Evolutionary conservation across 306 rosid genomes (phyloP).

Genomic region (Cicer judaicum): DNA sequence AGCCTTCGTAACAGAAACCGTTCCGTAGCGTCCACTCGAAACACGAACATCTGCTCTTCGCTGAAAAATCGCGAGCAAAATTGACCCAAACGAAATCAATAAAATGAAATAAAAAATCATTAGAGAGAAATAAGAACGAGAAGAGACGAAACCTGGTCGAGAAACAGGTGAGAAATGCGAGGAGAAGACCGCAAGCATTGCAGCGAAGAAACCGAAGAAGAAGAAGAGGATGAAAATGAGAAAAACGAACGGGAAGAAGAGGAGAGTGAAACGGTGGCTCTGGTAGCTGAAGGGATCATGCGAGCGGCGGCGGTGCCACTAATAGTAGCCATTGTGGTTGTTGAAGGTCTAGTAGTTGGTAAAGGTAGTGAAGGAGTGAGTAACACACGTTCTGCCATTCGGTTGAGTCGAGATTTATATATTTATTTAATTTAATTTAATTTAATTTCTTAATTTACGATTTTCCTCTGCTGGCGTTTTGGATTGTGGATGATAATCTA

Average conservation of each 20-base stretch:
- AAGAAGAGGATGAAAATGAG: constrained; percentile 35
- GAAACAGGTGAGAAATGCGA: constrained; percentile 70
- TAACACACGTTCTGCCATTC: constrained; percentile 59
- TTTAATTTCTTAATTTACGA: background rate
- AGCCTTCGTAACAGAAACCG: constrained; percentile 60
- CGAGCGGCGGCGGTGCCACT: constrained; percentile 60
- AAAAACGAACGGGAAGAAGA: constrained; percentile 44
- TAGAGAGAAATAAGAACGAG: background rate
- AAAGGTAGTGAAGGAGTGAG: constrained; percentile 47
- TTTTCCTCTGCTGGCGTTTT: constrained; percentile 44
- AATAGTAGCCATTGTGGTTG: constrained; percentile 54
- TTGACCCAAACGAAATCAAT: background rate
- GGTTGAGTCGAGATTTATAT: constrained; percentile 16
- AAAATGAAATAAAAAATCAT: background rate
- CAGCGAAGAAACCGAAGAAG: constrained; percentile 47
- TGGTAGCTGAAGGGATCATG: constrained; percentile 55
- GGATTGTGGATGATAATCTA: constrained; percentile 33
- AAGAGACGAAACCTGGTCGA: constrained; percentile 58
- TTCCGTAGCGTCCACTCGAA: constrained; percentile 57
- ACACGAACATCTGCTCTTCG: constrained; percentile 52
- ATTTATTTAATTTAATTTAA: background rate
- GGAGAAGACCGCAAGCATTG: constrained; percentile 63
- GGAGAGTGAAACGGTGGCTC: constrained; percentile 53
- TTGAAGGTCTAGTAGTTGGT: constrained; percentile 48
- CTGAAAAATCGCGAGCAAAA: constrained; percentile 45